Percentiles rank a stretch among this genome's conserved stretches.
Conservation (phyloP, 306 rosid genomes). For the Casuarina glauca region DNA sequence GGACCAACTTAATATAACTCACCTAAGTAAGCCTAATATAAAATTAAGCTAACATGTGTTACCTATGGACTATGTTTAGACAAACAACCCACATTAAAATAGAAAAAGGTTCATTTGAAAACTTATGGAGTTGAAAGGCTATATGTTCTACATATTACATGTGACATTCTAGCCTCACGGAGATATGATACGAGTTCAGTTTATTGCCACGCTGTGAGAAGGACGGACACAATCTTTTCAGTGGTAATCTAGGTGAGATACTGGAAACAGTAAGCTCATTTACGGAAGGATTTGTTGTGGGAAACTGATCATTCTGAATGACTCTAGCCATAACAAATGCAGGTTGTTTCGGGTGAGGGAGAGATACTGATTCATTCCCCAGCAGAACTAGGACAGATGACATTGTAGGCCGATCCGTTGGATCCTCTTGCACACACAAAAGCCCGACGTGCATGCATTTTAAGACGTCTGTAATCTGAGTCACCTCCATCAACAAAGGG, state of each 20-base stretch:
- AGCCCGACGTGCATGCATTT: conserved; percentile 54
- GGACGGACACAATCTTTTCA: neutral
- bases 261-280: conserved; percentile 26
- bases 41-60: too few species aligned
- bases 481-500: conserved; percentile 30
- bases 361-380: conserved; percentile 35
- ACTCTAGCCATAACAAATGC: conserved; percentile 31
- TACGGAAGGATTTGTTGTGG: conserved; percentile 16
- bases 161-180: too few species aligned
- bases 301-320: conserved; percentile 15
- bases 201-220: neutral
- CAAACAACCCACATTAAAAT: too few species aligned
- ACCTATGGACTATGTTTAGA: too few species aligned
- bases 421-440: conserved; percentile 61
- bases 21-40: too few species aligned
- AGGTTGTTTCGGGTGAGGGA: conserved; percentile 52
- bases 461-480: conserved; percentile 22
- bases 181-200: neutral
- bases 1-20: too few species aligned
- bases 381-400: conserved; percentile 40
- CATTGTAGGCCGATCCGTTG: conserved; percentile 50
- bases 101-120: too few species aligned
- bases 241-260: conserved; percentile 24
- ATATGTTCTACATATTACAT: too few species aligned
- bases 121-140: too few species aligned